These are phyloP conservation scores for Solioccasus polychromus DNA, from an alignment of 768 basidiomycete species.

Conservation along the genomic window DNA sequence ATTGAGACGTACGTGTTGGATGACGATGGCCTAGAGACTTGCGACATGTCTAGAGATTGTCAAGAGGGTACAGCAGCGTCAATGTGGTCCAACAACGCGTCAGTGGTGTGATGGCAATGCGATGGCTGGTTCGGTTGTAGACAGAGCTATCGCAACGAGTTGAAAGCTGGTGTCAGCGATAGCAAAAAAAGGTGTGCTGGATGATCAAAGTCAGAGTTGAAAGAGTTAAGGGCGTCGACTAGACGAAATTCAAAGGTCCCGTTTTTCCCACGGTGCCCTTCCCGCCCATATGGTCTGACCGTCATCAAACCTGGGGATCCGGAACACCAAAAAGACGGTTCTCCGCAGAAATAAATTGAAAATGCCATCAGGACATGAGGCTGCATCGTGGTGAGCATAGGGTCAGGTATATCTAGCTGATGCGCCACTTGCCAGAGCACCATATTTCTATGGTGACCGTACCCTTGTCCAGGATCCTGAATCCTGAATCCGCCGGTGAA, in stretches of 20 bases:
- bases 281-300: too few species aligned
- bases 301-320: neutral
- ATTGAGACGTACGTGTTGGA: constrained; percentile 25
- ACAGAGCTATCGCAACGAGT: constrained; percentile 11
- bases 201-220: constrained; percentile 30
- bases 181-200: constrained; percentile 8
- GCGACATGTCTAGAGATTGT: constrained; percentile 26
- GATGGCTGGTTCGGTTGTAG: constrained; percentile 15
- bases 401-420: neutral
- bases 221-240: constrained; percentile 21
- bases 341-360: too few species aligned
- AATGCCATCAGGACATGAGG: too few species aligned
- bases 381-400: neutral
- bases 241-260: constrained; percentile 26
- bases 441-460: neutral
- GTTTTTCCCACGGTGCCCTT: constrained; percentile 25
- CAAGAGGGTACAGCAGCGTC: constrained; percentile 7
- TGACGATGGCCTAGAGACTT: constrained; percentile 32
- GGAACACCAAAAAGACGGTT: too few species aligned
- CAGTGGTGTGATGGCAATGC: constrained; percentile 15
- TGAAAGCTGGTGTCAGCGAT: constrained; percentile 12
- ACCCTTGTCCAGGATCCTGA: neutral
- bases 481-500: too few species aligned
- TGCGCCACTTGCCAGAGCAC: neutral
- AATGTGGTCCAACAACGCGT: constrained; percentile 21